phyloP scores from a whole-genome alignment of 2,329 filamentous ascomycete species.

The Penicillium brasilianum region DNA sequence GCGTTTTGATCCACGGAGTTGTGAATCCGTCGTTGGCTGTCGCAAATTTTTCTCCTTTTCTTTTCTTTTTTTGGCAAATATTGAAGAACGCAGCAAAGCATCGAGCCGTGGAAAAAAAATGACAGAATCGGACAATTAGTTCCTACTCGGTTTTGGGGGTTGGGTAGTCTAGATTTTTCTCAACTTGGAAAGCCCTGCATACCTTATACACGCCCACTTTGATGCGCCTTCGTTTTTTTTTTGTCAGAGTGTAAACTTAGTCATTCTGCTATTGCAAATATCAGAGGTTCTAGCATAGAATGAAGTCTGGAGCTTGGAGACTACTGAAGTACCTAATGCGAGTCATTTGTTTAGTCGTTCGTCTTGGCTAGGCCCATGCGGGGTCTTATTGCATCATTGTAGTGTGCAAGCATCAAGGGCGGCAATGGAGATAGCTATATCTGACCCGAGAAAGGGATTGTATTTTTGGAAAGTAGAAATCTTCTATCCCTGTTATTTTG shows the following conservation, averaged over 20 bases:
- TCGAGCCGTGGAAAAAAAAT: slow-evolving; percentile 10
- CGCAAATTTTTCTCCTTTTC: slow-evolving; percentile 15
- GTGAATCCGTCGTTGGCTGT: slow-evolving; percentile 25
- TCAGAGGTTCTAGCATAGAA: neutral
- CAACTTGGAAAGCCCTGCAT: slow-evolving; percentile 27
- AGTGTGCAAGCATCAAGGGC: neutral
- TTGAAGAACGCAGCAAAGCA: slow-evolving; percentile 22
- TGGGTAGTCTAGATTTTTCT: slow-evolving; percentile 28
- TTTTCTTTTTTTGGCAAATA: slow-evolving; percentile 28
- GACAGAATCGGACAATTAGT: slow-evolving; percentile 5
- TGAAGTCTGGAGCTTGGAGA: neutral
- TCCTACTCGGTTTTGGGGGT: slow-evolving; percentile 14
- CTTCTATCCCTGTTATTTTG: no score
- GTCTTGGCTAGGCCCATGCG: slow-evolving; percentile 28
- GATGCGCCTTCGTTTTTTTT: neutral
- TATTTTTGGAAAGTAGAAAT: no score
- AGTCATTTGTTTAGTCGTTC: slow-evolving; percentile 14
- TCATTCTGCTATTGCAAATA: slow-evolving; percentile 1
- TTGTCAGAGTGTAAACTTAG: neutral
- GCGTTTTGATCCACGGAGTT: slow-evolving; percentile 27
- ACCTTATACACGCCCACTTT: slow-evolving; percentile 19
- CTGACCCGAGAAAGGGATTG: no score
- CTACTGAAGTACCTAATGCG: slow-evolving; percentile 19
- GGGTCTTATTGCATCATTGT: slow-evolving; percentile 22
- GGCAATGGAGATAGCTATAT: no score